A percentile compares a stretch with the other conserved stretches of the same genome.
phyloP scores from a whole-genome alignment of 176 grass and related monocot species.

The Oryza rufipogon region DNA sequence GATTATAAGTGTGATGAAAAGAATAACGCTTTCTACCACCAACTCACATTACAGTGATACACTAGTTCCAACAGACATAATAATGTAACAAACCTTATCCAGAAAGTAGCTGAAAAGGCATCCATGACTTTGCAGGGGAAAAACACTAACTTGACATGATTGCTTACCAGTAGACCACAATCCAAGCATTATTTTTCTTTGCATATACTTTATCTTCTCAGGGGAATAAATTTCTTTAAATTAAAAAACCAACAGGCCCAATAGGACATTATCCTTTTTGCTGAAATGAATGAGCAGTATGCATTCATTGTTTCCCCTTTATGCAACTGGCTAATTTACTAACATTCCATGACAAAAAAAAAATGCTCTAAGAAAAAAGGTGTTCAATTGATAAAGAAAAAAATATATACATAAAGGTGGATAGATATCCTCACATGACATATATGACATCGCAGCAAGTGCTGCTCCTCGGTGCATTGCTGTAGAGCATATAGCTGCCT shows the following conservation, averaged over 20 bases:
- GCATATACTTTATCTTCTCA: constrained; percentile 23
- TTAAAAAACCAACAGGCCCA: constrained; percentile 1
- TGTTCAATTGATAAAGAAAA: constrained; percentile 20
- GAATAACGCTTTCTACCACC: neutral
- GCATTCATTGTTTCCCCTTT: constrained; percentile 1
- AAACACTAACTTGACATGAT: constrained; percentile 4
- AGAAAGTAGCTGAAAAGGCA: constrained; percentile 20
- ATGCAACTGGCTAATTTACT: constrained; percentile 3
- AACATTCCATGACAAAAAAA: neutral
- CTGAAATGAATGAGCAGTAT: neutral
- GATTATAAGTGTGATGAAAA: constrained; percentile 1
- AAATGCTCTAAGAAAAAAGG: neutral
- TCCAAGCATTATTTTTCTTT: neutral
- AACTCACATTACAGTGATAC: neutral
- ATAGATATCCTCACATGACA: constrained; percentile 68
- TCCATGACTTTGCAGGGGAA: constrained; percentile 14
- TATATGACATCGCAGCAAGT: constrained; percentile 91
- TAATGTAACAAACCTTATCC: neutral
- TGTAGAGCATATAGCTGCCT: constrained; percentile 85
- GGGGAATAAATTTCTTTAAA: neutral
- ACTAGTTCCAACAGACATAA: neutral
- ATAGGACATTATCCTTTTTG: neutral
- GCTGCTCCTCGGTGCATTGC: constrained; percentile 88
- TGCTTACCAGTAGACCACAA: neutral
- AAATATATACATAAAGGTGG: constrained; percentile 30